A percentile compares a stretch with the other conserved stretches of the same genome.
These are phyloP conservation scores for Lojkania enalia DNA, from an alignment of 2,329 filamentous ascomycete genomes.

Conservation along the genomic window DNA sequence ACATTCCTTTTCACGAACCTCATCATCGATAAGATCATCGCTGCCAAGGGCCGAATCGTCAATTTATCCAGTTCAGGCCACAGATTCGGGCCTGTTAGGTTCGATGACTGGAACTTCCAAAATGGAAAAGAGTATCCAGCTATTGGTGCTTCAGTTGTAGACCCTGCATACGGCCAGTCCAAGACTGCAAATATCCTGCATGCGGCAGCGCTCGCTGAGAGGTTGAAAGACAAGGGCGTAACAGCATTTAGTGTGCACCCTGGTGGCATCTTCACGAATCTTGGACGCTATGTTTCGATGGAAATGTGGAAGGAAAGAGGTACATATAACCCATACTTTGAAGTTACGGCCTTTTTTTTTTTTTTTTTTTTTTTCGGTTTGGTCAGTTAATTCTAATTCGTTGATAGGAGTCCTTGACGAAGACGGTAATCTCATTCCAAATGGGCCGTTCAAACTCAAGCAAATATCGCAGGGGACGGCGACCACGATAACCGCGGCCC, in stretches of 20 bases:
- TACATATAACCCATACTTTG: background rate
- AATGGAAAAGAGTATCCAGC: slow-evolving; percentile 11
- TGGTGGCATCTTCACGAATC: slow-evolving; percentile 20
- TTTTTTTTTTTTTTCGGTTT: too few species aligned
- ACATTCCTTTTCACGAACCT: slow-evolving; percentile 49
- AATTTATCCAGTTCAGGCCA: slow-evolving; percentile 23
- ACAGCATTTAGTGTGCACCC: slow-evolving; percentile 23
- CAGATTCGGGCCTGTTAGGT: slow-evolving; percentile 13
- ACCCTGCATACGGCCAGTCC: slow-evolving; percentile 25
- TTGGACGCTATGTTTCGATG: slow-evolving; percentile 5
- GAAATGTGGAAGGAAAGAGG: slow-evolving; percentile 2
- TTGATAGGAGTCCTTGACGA: slow-evolving; percentile 8
- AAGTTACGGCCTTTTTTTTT: too few species aligned
- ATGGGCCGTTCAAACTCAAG: slow-evolving; percentile 8
- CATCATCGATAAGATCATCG: slow-evolving; percentile 41
- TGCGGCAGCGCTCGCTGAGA: slow-evolving; percentile 16
- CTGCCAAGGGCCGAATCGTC: slow-evolving; percentile 38
- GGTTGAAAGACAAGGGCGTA: slow-evolving; percentile 15
- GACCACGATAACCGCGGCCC: slow-evolving; percentile 10
- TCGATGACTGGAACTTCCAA: slow-evolving; percentile 21
- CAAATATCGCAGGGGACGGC: slow-evolving; percentile 11
- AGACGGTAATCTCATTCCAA: slow-evolving; percentile 4
- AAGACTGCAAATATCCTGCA: slow-evolving; percentile 29
- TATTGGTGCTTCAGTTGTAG: slow-evolving; percentile 11
- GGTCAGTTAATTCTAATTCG: too few species aligned